These are phyloP conservation scores for Solanum piurae DNA, from an alignment of 257 asterid genomes.

Conservation along the genomic window DNA sequence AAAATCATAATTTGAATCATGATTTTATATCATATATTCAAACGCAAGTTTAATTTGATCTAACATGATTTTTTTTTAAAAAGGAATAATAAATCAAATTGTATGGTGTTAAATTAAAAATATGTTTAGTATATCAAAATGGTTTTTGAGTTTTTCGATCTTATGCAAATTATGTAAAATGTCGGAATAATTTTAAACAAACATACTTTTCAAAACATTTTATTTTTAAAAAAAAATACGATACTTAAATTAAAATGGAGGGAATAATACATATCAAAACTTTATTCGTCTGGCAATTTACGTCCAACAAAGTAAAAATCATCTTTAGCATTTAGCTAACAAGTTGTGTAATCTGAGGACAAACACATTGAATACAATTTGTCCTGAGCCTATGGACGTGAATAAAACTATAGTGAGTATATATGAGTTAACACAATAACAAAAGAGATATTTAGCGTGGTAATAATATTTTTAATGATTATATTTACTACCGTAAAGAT, in stretches of 20 bases:
- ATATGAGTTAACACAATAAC: neutral
- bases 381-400: neutral
- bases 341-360: neutral
- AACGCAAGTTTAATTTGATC: neutral
- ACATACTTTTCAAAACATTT: neutral
- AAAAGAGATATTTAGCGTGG: neutral
- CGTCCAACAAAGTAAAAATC: neutral
- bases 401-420: neutral
- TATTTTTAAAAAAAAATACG: neutral
- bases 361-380: neutral
- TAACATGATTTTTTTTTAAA: no score
- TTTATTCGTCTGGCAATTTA: neutral
- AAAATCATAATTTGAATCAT: neutral
- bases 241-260: neutral
- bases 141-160: no score
- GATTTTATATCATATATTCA: neutral
- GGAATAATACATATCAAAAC: neutral
- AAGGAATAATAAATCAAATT: no score
- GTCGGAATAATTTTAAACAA: neutral
- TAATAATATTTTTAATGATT: no score
- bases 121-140: neutral
- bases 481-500: no score
- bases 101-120: neutral
- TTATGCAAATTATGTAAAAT: neutral
- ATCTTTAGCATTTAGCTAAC: neutral